Conservation (phyloP, 208 protist species). For the Herpetomonas tarakana region DNA sequence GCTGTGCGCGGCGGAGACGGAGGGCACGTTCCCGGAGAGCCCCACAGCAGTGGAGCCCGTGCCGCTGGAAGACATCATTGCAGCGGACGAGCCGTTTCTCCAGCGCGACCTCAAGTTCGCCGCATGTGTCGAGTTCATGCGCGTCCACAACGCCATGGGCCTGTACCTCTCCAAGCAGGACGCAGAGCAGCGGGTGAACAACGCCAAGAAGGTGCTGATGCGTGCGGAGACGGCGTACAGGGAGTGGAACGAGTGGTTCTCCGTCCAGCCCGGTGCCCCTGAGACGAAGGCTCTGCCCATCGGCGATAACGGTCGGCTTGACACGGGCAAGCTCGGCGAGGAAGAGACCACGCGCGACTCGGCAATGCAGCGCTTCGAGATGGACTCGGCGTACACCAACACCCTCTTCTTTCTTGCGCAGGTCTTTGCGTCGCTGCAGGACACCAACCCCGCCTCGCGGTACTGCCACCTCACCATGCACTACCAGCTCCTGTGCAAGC, state of each 20-base stretch:
- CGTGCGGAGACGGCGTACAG: constrained; percentile 57
- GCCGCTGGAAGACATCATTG: constrained; percentile 42
- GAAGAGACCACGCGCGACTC: constrained; percentile 6
- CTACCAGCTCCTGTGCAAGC: constrained; percentile 68
- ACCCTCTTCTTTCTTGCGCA: constrained; percentile 90
- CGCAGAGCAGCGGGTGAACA: constrained; percentile 16
- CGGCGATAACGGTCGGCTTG: constrained; percentile 41
- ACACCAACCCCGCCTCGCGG: constrained; percentile 44
- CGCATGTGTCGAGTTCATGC: constrained; percentile 56
- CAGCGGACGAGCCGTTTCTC: constrained; percentile 14
- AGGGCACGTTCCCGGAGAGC: constrained; percentile 17
- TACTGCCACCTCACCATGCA: constrained; percentile 90
- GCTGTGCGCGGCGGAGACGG: constrained; percentile 20
- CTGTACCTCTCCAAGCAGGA: constrained; percentile 59
- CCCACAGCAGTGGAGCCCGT: constrained; percentile 18
- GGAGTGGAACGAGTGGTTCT: constrained; percentile 60
- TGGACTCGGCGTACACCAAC: constrained; percentile 69
- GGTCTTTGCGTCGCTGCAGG: constrained; percentile 47
- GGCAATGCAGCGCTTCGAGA: constrained; percentile 47
- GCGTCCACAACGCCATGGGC: constrained; percentile 67
- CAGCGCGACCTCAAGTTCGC: constrained; percentile 21
- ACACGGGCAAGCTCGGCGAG: constrained; percentile 13
- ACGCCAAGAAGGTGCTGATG: constrained; percentile 53
- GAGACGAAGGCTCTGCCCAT: constrained; percentile 42
- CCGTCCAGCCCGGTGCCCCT: constrained; percentile 16